Evolutionary conservation across 2,329 filamentous ascomycete genomes (phyloP), one percentile per base, ranked within the genome.

Genomic region (Mollisia scopiformis): DNA sequence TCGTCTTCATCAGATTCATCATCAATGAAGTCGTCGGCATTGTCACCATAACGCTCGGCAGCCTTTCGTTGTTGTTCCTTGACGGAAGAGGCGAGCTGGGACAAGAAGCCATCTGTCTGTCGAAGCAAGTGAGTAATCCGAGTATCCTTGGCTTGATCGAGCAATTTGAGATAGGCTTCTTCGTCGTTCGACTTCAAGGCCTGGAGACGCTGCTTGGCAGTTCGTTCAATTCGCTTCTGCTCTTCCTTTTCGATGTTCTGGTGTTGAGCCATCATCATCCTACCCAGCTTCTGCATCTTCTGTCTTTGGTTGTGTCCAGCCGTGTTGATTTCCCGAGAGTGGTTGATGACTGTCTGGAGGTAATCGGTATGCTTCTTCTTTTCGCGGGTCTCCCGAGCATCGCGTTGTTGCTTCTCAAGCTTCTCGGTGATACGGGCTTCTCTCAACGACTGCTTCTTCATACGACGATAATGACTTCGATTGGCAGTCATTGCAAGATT

Each of bases 161-260:
- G 89, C 73, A 99, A 84, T 78, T 97, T 97, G 78, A 99, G 86
- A 75, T 99, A 99, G 0, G 95, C 96, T 79, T 98, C 95, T 80
- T 99, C 95, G 76, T 99, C 95, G 87, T 99, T 96, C 71, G 95
- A 94, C 80, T 97, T 98, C 75, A 99, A 84, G 63, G 95, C 95
- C 77, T 98, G 94, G 67, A 99, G 88, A 97, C 95, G 95, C 78
- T 99, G 95, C 83, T 99, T 99, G 66, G 95, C 95, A 10, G 94
- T 99, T 66, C 95, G 87, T 80, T 99, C 95, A 68, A 99, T 91
- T 65, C 95, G 91, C 81, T 97, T 98, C 84, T 98, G 94, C 79
- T 99, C 95, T 82, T 99, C 95, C 79, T 97, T 97, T 76, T 99
- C 95, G 75, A 99, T 98, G 75, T 94, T 92, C 77, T 93, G 91